Base-by-base conservation (phyloP, 768 basidiomycete genomes). In the Suillus alpinus region DNA sequence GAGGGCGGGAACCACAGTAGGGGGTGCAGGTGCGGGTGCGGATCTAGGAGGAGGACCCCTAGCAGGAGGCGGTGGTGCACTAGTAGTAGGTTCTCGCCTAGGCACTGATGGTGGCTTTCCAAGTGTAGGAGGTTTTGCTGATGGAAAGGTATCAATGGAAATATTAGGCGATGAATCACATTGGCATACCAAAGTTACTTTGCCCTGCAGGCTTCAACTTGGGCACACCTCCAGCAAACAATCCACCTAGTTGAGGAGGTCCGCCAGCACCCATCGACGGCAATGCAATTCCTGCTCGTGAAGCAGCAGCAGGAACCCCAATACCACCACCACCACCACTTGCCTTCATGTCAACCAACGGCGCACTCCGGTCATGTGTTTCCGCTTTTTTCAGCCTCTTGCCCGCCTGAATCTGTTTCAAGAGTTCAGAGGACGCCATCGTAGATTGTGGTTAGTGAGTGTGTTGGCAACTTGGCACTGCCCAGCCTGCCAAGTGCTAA, bases 201-300 rank as follows among this genome's bases (percentile, higher is more conserved):
- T 85, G 82, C 13, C 86, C 90, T n/a, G 89, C 82, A 49, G 92
- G 85, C 78, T 89, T 95, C 68, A 96, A 71, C 70, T 91, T 95
- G 4, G 95, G 95, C 79, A 96, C 86, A 1, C 95, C 94, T 16
- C 92, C 94, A 49, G 94, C 93, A 69, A 97, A 95, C 12, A 97
- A 74, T 2, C 85, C 88, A 36, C 86, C 94, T 4, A 95, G 77
- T 72, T 95, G 93, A 29, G 92, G 91, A 31, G 93, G 86, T 7
- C 80, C 86, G n/a, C 70, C 76, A 7, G 73, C 77, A 32, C 70
- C 65, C 2, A 66, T 64, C 10, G 68, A 44, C 8, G 66, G 56
- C 29, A 66, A 52, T 41, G 75, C 62, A 29, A 60, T 34, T 31
- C 66, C 67, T 18, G 68, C 67, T 32, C 69, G 59, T 62, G 66